phyloP scores from a whole-genome alignment of 805 yeast species.

The Yarrowia sp. region DNA sequence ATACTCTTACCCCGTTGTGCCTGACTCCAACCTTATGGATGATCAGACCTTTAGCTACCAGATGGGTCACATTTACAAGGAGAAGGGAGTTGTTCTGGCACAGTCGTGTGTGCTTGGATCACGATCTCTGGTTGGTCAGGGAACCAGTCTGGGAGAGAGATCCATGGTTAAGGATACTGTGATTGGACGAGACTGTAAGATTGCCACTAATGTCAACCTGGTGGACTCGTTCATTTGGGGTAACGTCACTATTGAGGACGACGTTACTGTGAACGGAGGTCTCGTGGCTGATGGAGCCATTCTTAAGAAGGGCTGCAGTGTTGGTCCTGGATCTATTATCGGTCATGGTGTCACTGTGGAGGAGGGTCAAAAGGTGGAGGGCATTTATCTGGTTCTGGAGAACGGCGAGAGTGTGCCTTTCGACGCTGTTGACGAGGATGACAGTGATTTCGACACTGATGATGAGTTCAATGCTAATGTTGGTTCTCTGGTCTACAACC shows the following conservation, averaged over 20 bases:
- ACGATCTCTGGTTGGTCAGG: conserved; percentile 78
- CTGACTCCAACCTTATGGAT: conserved; percentile 74
- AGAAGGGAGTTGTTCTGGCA: conserved; percentile 81
- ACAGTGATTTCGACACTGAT: conserved; percentile 28
- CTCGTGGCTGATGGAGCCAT: conserved; percentile 67
- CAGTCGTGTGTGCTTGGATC: conserved; percentile 86
- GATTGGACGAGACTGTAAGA: conserved; percentile 80
- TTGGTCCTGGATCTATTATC: conserved; percentile 72
- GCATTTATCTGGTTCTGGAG: conserved; percentile 37
- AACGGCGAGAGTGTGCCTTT: conserved; percentile 38
- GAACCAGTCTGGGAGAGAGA: conserved; percentile 73
- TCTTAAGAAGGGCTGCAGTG: conserved; percentile 50
- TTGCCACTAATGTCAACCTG: conserved; percentile 73
- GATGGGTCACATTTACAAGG: conserved; percentile 84
- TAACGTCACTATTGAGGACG: conserved; percentile 67
- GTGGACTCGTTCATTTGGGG: conserved; percentile 86
- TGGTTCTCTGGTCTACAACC: conserved; percentile 34
- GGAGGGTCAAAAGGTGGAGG: conserved; percentile 41
- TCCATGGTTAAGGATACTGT: conserved; percentile 65
- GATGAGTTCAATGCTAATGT: conserved; percentile 23
- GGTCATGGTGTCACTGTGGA: conserved; percentile 74
- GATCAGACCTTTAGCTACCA: conserved; percentile 77
- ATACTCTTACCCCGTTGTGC: conserved; percentile 89
- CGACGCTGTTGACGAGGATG: conserved; percentile 39
- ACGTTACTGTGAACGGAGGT: conserved; percentile 55